A percentile compares a stretch with the other conserved stretches of the same genome.
These are phyloP conservation scores for Leccinum pallidistipes DNA, from an alignment of 1,284 basidiomycete species.

Conservation along the genomic window DNA sequence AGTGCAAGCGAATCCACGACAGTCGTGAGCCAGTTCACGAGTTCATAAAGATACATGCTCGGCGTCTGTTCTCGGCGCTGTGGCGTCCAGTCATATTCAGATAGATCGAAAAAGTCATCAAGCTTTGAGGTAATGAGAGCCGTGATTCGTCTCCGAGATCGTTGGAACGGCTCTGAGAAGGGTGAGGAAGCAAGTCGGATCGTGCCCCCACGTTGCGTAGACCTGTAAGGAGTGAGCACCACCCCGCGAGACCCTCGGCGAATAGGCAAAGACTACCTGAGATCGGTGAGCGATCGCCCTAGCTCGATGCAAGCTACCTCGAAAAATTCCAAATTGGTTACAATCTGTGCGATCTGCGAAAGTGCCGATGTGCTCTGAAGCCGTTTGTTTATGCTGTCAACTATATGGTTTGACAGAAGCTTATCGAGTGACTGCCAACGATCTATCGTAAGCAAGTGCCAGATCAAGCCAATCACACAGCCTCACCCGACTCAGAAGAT, in stretches of 20 bases:
- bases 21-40: slow-evolving; percentile 95
- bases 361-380: slow-evolving; percentile 77
- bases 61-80: slow-evolving; percentile 64
- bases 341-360: slow-evolving; percentile 93
- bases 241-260: background rate
- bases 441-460: slow-evolving; percentile 6
- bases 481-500: slow-evolving; percentile 83
- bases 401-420: slow-evolving; percentile 82
- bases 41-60: slow-evolving; percentile 92
- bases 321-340: slow-evolving; percentile 94
- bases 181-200: slow-evolving; percentile 69
- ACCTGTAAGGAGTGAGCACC: slow-evolving; percentile 42
- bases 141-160: slow-evolving; percentile 79
- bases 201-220: slow-evolving; percentile 81
- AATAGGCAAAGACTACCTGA: slow-evolving; percentile 52
- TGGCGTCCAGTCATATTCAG: slow-evolving; percentile 94
- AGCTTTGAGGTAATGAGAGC: slow-evolving; percentile 88
- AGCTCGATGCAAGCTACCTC: slow-evolving; percentile 84
- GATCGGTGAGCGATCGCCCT: slow-evolving; percentile 81
- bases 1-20: slow-evolving; percentile 93
- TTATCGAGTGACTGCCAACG: slow-evolving; percentile 77
- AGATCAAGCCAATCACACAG: background rate
- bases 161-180: slow-evolving; percentile 70
- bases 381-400: slow-evolving; percentile 72
- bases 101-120: slow-evolving; percentile 94